These are phyloP conservation scores for Mrakia blollopis DNA, from an alignment of 768 basidiomycete species.

Conservation along the genomic window DNA sequence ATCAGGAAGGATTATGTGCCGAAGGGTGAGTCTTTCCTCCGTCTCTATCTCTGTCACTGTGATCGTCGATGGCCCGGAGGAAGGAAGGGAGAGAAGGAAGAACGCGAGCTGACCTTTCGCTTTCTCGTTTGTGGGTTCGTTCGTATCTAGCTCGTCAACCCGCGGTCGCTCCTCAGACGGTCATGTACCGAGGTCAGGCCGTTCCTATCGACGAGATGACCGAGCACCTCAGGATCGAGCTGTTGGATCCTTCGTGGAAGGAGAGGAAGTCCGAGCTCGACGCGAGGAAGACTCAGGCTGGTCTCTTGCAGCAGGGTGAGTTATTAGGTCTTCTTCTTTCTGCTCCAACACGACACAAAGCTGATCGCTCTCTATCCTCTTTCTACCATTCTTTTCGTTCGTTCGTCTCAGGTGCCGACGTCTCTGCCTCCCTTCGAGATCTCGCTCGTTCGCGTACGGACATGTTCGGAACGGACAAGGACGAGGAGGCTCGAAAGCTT, in stretches of 20 bases:
- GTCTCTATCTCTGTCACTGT: too few relatives aligned
- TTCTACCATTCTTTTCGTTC: neutral
- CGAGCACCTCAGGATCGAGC: slow-evolving; percentile 96
- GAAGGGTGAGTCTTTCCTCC: slow-evolving; percentile 63
- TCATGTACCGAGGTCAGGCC: slow-evolving; percentile 85
- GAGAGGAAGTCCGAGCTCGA: slow-evolving; percentile 86
- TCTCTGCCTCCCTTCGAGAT: slow-evolving; percentile 84
- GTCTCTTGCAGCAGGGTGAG: slow-evolving; percentile 45
- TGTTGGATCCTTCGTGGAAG: slow-evolving; percentile 97
- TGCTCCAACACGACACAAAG: too few relatives aligned
- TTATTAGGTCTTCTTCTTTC: neutral
- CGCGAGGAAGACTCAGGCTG: slow-evolving; percentile 65
- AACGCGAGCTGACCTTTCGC: neutral
- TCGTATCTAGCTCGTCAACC: slow-evolving; percentile 37
- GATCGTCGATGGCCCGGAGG: too few relatives aligned
- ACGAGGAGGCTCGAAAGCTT: slow-evolving; percentile 69
- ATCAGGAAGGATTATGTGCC: slow-evolving; percentile 95
- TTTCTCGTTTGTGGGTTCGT: neutral
- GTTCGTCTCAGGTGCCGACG: slow-evolving; percentile 62
- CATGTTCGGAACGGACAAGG: slow-evolving; percentile 90
- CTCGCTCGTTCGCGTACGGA: slow-evolving; percentile 94
- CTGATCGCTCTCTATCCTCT: too few relatives aligned
- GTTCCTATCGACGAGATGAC: slow-evolving; percentile 92
- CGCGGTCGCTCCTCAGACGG: slow-evolving; percentile 51
- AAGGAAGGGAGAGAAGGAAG: neutral